Percentiles rank a stretch among this genome's conserved stretches.
These are phyloP conservation scores for Boeremia lycopersici DNA, from an alignment of 2,329 filamentous ascomycete genomes.

Conservation along the genomic window DNA sequence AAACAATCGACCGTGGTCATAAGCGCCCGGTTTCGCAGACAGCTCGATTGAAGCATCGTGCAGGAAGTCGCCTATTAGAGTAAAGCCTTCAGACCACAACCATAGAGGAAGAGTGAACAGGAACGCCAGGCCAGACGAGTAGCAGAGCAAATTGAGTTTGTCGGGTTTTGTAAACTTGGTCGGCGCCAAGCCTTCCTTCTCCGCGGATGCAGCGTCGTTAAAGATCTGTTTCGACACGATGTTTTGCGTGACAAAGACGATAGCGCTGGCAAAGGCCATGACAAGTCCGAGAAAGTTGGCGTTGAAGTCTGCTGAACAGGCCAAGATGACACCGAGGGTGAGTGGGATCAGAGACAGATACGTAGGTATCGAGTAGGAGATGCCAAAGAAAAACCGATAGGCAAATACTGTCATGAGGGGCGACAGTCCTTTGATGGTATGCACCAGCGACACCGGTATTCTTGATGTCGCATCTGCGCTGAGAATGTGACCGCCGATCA, in stretches of 20 bases:
- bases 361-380: slow-evolving; percentile 83
- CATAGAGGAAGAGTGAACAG: slow-evolving; percentile 87
- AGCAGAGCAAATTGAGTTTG: slow-evolving; percentile 95
- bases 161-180: slow-evolving; percentile 79
- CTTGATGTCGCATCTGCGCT: slow-evolving; percentile 92
- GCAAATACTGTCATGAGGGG: slow-evolving; percentile 94
- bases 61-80: slow-evolving; percentile 76
- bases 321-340: slow-evolving; percentile 92
- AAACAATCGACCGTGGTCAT: slow-evolving; percentile 65
- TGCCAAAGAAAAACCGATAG: slow-evolving; percentile 87
- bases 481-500: slow-evolving; percentile 90
- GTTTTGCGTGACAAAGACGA: slow-evolving; percentile 97
- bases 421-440: slow-evolving; percentile 97
- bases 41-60: slow-evolving; percentile 80
- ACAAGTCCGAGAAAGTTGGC: slow-evolving; percentile 90
- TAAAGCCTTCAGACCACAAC: slow-evolving; percentile 87
- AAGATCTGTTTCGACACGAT: slow-evolving; percentile 98
- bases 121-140: slow-evolving; percentile 94
- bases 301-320: slow-evolving; percentile 88
- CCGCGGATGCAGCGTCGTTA: slow-evolving; percentile 87
- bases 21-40: slow-evolving; percentile 75
- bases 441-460: slow-evolving; percentile 94
- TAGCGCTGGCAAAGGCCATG: slow-evolving; percentile 84
- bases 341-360: slow-evolving; percentile 79
- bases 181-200: slow-evolving; percentile 68